Evolutionary conservation across 1,284 basidiomycete genomes (phyloP).

Genomic region (Irpex sp.): DNA sequence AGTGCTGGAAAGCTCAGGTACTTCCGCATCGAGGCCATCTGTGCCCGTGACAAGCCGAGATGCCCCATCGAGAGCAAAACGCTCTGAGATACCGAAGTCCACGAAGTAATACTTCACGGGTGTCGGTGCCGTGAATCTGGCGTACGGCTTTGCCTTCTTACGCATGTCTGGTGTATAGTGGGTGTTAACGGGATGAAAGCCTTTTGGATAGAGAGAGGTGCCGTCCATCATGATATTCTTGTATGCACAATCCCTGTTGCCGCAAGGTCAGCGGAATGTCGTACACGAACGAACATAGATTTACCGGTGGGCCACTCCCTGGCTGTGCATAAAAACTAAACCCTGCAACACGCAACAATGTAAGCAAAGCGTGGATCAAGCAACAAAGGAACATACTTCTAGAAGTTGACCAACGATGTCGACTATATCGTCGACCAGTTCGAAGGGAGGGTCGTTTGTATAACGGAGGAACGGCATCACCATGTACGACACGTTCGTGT

Average conservation of each 20-base stretch:
- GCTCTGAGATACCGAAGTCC: not conserved
- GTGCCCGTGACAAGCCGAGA: constrained; percentile 2
- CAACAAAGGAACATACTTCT: constrained; percentile 25
- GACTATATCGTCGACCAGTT: constrained; percentile 21
- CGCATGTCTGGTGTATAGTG: constrained; percentile 12
- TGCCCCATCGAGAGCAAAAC: not conserved
- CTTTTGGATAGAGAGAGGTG: constrained; percentile 20
- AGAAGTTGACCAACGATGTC: constrained; percentile 28
- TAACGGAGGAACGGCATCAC: constrained; percentile 22
- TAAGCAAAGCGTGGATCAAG: too few relatives aligned
- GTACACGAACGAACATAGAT: too few relatives aligned
- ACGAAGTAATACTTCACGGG: not conserved
- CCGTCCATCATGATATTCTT: constrained; percentile 36
- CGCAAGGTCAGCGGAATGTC: constrained; percentile 31
- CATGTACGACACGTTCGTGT: constrained; percentile 7
- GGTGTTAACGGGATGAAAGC: constrained; percentile 22
- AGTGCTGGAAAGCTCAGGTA: constrained; percentile 23
- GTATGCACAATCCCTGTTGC: not conserved
- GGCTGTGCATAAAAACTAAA: constrained; percentile 34
- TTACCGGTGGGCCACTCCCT: constrained; percentile 37
- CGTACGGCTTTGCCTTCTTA: constrained; percentile 12
- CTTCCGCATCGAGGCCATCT: constrained; percentile 20
- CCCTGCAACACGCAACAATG: too few relatives aligned
- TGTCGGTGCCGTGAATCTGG: not conserved
- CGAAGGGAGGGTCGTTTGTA: constrained; percentile 20